Conservation (phyloP, 148 eudicot species). For the Chenopodium album region DNA sequence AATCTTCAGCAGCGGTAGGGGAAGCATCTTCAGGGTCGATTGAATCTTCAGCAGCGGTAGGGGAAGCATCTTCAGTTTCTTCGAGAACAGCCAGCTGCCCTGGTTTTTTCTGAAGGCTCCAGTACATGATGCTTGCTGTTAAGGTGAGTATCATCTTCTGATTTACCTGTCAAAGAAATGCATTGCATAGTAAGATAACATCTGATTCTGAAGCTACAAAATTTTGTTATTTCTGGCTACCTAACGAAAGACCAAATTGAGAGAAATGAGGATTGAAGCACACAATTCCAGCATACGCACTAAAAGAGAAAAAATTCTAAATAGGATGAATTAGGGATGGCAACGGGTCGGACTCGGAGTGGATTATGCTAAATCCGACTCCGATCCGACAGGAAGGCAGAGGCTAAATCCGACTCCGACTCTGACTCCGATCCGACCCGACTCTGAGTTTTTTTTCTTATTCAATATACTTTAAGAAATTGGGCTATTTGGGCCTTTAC, state of each 20-base stretch:
- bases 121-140: constrained; percentile 95
- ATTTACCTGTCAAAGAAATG: constrained; percentile 56
- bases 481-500: too few species aligned
- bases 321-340: not conserved
- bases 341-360: too few species aligned
- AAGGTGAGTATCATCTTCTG: constrained; percentile 88
- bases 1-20: too few species aligned
- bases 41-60: constrained; percentile 30
- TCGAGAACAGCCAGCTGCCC: constrained; percentile 33
- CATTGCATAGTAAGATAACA: not conserved
- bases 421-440: too few species aligned
- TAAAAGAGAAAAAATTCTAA: not conserved
- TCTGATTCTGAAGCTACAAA: not conserved
- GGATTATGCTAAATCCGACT: too few species aligned
- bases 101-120: constrained; percentile 73
- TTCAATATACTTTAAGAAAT: too few species aligned
- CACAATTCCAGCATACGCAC: not conserved
- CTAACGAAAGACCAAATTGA: not conserved
- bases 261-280: not conserved
- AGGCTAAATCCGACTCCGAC: too few species aligned
- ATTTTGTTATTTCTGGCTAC: not conserved
- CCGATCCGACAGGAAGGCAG: too few species aligned
- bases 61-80: constrained; percentile 37
- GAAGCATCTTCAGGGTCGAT: not conserved
- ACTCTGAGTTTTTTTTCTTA: too few species aligned